Conservation (phyloP, 2,329 filamentous ascomycete genomes). For the Cytospora schulzeri region DNA sequence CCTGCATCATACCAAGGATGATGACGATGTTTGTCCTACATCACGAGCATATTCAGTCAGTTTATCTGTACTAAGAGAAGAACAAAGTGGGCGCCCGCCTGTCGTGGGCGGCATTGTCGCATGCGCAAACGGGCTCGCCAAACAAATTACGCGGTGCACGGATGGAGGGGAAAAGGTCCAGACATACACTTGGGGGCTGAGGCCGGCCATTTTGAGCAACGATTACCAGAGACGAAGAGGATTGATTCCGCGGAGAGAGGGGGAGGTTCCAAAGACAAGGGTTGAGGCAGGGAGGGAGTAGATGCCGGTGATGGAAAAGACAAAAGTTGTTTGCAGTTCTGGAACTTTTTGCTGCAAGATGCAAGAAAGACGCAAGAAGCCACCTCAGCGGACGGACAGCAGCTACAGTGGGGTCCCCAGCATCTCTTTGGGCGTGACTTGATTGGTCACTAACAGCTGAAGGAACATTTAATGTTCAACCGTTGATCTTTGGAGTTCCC, state of each 20-base stretch:
- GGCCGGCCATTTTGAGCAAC: conserved; percentile 56
- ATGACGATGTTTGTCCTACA: conserved; percentile 86
- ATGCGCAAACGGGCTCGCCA: conserved; percentile 5
- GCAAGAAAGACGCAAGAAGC: conserved; percentile 19
- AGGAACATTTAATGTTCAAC: not conserved
- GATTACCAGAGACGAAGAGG: not conserved
- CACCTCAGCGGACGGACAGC: conserved; percentile 24
- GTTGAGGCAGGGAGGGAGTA: not conserved
- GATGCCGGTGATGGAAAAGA: conserved; percentile 2
- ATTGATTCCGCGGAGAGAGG: not conserved
- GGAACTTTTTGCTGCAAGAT: conserved; percentile 7
- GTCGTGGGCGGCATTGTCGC: conserved; percentile 8
- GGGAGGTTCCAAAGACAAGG: not conserved
- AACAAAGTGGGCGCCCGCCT: not conserved
- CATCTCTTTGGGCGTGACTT: not conserved
- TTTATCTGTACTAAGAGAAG: not conserved
- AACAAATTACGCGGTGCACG: not conserved
- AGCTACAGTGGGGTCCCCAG: conserved; percentile 11
- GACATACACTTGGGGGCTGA: conserved; percentile 67
- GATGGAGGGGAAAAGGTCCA: not conserved
- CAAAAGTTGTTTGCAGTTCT: not conserved
- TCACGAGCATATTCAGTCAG: conserved; percentile 33
- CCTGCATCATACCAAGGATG: conserved; percentile 98
- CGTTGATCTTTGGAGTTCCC: not conserved
- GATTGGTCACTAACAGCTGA: conserved; percentile 4